phyloP scores from a whole-genome alignment of 2,329 filamentous ascomycete species.

The Teratosphaeria zuluensis region DNA sequence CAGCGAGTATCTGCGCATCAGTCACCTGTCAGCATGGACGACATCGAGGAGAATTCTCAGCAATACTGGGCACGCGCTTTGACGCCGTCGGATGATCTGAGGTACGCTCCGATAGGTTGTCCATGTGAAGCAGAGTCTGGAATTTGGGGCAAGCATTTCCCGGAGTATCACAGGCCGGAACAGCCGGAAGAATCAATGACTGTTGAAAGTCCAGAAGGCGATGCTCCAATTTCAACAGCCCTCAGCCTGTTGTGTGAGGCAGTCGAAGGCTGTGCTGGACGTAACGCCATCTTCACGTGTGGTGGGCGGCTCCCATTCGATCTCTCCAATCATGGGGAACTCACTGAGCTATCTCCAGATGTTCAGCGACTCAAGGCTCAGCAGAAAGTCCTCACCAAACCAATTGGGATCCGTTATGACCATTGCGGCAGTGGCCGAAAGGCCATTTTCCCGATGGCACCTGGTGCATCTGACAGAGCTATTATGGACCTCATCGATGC shows the following conservation, averaged over 20 bases:
- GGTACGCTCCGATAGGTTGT: neutral
- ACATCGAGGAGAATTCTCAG: neutral
- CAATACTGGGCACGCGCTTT: neutral
- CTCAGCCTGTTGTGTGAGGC: neutral
- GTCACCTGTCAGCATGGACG: neutral
- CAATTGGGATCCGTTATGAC: constrained; percentile 6
- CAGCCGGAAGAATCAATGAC: neutral
- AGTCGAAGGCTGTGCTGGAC: neutral
- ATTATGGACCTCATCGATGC: constrained; percentile 7
- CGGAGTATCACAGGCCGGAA: neutral
- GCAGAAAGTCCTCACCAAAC: constrained; percentile 4
- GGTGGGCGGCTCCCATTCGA: neutral
- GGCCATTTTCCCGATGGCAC: neutral
- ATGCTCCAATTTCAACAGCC: neutral
- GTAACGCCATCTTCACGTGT: neutral
- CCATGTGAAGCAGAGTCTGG: neutral
- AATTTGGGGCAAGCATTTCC: neutral
- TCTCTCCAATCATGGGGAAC: neutral
- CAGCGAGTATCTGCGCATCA: neutral
- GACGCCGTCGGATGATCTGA: neutral
- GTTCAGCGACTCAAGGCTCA: neutral
- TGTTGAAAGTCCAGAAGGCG: neutral
- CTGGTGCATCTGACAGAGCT: neutral
- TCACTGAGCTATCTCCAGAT: constrained; percentile 1
- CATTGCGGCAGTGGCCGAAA: neutral